Conservation (phyloP, 768 basidiomycete genomes). For the Exsudoporus frostii region DNA sequence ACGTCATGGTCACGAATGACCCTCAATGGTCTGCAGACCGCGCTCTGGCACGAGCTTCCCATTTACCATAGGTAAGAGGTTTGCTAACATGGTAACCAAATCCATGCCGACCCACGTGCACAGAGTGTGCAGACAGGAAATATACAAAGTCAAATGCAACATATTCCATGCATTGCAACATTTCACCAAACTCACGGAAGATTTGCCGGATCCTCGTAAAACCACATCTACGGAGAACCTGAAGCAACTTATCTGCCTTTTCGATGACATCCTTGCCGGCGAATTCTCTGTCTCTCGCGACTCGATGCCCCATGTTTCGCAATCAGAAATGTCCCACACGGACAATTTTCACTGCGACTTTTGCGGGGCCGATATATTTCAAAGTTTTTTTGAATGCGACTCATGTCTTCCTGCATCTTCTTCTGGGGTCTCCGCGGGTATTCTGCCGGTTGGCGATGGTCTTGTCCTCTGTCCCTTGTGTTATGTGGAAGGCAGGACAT, state of each 20-base stretch:
- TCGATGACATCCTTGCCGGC: conserved; percentile 46
- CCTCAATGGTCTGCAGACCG: conserved; percentile 51
- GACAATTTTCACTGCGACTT: conserved; percentile 63
- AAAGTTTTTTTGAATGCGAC: conserved; percentile 73
- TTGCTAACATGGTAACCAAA: background rate
- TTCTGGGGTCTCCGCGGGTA: conserved; percentile 7
- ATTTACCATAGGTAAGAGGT: conserved; percentile 67
- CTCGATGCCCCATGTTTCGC: conserved; percentile 30
- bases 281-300: conserved; percentile 40
- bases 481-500: conserved; percentile 76
- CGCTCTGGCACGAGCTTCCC: conserved; percentile 71
- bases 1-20: conserved; percentile 89
- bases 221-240: conserved; percentile 22
- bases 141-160: conserved; percentile 68
- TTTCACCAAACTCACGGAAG: conserved; percentile 23
- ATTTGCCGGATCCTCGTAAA: background rate
- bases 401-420: conserved; percentile 37
- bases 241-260: conserved; percentile 40
- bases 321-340: conserved; percentile 13
- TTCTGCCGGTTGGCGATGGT: conserved; percentile 37
- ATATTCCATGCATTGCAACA: conserved; percentile 53
- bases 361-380: conserved; percentile 78
- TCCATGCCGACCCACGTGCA: background rate
- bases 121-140: conserved; percentile 80
- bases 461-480: conserved; percentile 65